Evolutionary conservation across 2,329 filamentous ascomycete species (phyloP), one percentile per base, ranked within the genome.

Genomic region (Macrophomina phaseolina): DNA sequence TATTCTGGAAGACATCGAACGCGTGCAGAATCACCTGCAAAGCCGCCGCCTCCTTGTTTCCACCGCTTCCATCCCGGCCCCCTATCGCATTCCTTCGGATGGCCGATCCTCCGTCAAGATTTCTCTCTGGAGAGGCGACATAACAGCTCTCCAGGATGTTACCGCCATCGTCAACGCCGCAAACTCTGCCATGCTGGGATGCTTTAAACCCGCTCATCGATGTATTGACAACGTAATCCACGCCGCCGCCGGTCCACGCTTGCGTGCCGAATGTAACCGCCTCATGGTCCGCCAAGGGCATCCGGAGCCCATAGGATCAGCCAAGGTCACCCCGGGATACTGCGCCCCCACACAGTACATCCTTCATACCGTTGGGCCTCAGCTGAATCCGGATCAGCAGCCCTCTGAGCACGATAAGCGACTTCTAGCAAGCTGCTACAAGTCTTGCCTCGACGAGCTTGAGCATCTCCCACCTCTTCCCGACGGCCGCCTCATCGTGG

Each of bases 161-260:
- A 77, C 75, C 0, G 76, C 76, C 7, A 77, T 79, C 61, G 74
- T 74, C 11, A 79, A 79, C 56, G 77, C 77, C 9, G 77, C 76
- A 14, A 79, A 78, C 63, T 70, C 72, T 4, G 72, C 71, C 11
- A 70, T 78, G 67, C 71, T 79, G 2, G 78, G 77, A 0, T 79
- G 77, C 68, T 79, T 79, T 65, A 72, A 73, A 62, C 75, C 76
- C 0, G 68, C 64, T 1, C 77, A 78, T 56, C 71, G 68, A 18
- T 79, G 77, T 61, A 79, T 79, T 60, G 77, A 79, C 68, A 78
- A 78, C 58, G 72, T 74, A 1, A 79, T 79, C 49, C 76, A 79
- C 65, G 69, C 73, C 0, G 69, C 67, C 23, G 75, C 77, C 0
- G 76, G 75, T 0, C 77, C 77, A 3, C 69, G 73, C 12, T 65